Conservation (phyloP, 225 moss, liverwort and hornwort genomes). For the Pseudoscleropodium purum region DNA sequence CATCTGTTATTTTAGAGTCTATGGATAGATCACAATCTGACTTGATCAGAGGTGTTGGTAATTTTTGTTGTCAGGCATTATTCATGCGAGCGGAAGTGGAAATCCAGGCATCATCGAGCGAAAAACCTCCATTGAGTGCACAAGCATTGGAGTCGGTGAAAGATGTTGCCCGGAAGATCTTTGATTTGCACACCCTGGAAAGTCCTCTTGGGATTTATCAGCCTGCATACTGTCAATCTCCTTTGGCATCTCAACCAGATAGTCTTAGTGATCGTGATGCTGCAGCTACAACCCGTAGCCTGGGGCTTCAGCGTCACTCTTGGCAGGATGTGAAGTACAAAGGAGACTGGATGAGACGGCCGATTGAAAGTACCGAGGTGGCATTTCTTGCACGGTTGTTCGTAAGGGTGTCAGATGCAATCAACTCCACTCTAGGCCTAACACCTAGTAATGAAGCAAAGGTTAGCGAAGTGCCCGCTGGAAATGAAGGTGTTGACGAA, state of each 20-base stretch:
- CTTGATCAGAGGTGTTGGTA: neutral
- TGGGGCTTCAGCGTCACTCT: conserved; percentile 58
- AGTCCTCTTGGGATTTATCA: conserved; percentile 12
- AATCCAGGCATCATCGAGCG: conserved; percentile 45
- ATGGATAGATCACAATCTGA: neutral
- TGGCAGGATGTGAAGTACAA: conserved; percentile 61
- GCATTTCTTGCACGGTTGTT: conserved; percentile 40
- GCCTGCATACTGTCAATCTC: conserved; percentile 30
- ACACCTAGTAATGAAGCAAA: conserved; percentile 4
- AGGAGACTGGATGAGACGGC: conserved; percentile 66
- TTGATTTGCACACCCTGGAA: conserved; percentile 24
- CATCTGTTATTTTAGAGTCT: neutral
- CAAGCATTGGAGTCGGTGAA: conserved; percentile 46
- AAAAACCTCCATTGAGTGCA: conserved; percentile 45
- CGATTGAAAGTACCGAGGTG: conserved; percentile 55
- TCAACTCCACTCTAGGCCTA: conserved; percentile 38
- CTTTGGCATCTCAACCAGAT: conserved; percentile 17
- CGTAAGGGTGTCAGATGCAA: conserved; percentile 37
- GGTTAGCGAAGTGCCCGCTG: conserved; percentile 3
- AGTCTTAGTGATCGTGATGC: conserved; percentile 6
- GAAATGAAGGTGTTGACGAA: conserved; percentile 6
- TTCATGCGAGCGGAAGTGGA: conserved; percentile 54
- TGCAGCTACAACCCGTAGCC: conserved; percentile 3
- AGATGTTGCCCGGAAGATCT: conserved; percentile 45
- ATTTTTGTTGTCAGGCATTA: conserved; percentile 26